Conservation (phyloP, 768 basidiomycete species). For the Leucosporidium creatinivorum region DNA sequence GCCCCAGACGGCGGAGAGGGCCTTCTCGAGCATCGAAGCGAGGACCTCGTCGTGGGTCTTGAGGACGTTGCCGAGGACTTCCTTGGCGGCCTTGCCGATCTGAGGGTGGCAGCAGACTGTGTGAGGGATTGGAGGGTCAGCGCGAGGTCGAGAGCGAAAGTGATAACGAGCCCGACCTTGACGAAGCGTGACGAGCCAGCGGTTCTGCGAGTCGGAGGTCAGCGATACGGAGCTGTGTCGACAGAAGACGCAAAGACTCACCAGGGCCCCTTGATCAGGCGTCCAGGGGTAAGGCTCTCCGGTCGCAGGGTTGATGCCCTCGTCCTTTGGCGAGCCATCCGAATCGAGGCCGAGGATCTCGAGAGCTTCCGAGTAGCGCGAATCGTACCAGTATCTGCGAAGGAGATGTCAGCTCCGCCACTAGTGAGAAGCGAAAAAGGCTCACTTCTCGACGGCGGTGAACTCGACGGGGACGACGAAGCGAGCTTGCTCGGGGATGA, state of each 20-base stretch:
- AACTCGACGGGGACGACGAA: slow-evolving; percentile 42
- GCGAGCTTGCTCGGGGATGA: slow-evolving; percentile 41
- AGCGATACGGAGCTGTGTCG: no score
- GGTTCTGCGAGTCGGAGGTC: slow-evolving; percentile 9
- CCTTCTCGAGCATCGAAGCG: slow-evolving; percentile 19
- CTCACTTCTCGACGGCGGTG: slow-evolving; percentile 32
- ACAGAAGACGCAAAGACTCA: no score
- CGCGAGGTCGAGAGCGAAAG: not conserved
- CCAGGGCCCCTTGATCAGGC: slow-evolving; percentile 21
- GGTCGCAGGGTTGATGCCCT: not conserved
- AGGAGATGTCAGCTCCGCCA: no score
- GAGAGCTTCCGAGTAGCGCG: slow-evolving; percentile 16
- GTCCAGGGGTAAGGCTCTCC: not conserved
- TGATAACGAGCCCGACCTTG: slow-evolving; percentile 7
- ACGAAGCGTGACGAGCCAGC: slow-evolving; percentile 27
- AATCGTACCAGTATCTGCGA: slow-evolving; percentile 22
- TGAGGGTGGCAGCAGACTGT: slow-evolving; percentile 26
- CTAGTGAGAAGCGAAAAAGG: no score
- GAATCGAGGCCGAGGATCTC: slow-evolving; percentile 7
- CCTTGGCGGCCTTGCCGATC: slow-evolving; percentile 6
- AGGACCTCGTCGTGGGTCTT: slow-evolving; percentile 33
- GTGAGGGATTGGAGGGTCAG: not conserved
- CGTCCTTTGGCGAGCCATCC: slow-evolving; percentile 10
- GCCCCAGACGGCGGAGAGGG: slow-evolving; percentile 15
- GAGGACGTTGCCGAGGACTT: slow-evolving; percentile 14